Percentiles rank a stretch among this genome's conserved stretches.
Evolutionary conservation across 768 basidiomycete species (phyloP).

Genomic region (Boletellus sp.): DNA sequence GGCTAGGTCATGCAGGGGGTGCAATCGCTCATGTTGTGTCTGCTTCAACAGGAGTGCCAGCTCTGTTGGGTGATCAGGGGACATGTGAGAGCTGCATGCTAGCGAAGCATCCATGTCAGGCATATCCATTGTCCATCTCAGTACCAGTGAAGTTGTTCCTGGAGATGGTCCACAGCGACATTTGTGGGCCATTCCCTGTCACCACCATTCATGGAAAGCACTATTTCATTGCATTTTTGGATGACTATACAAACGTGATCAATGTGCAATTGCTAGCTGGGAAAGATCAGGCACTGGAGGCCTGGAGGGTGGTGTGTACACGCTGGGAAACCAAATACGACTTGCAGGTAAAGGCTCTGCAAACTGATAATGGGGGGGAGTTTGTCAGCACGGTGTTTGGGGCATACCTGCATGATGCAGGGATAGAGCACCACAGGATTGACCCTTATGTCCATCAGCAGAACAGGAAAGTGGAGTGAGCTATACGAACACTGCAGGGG

Average conservation of each 20-base stretch:
- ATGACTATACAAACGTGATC: conserved; percentile 8
- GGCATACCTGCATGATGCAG: not conserved
- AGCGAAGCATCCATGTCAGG: too few relatives aligned
- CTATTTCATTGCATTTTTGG: conserved; percentile 17
- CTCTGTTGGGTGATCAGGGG: too few relatives aligned
- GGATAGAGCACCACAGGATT: conserved; percentile 22
- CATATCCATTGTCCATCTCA: too few relatives aligned
- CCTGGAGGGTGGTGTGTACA: not conserved
- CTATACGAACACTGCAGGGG: conserved; percentile 7
- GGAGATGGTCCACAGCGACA: too few relatives aligned
- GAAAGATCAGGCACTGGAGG: not conserved
- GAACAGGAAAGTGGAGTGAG: conserved; percentile 31
- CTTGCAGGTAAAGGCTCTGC: not conserved
- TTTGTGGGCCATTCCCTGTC: conserved; percentile 23
- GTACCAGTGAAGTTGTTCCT: too few relatives aligned
- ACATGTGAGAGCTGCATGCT: too few relatives aligned
- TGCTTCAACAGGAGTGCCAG: too few relatives aligned
- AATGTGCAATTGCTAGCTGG: not conserved
- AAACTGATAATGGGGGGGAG: conserved; percentile 4
- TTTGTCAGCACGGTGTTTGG: not conserved
- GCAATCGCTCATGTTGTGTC: too few relatives aligned
- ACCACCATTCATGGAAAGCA: conserved; percentile 12
- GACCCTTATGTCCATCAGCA: conserved; percentile 32
- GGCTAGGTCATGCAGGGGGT: too few relatives aligned
- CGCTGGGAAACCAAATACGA: not conserved